phyloP scores from a whole-genome alignment of 2,329 filamentous ascomycete genomes.

The Fusarium mangiferae region DNA sequence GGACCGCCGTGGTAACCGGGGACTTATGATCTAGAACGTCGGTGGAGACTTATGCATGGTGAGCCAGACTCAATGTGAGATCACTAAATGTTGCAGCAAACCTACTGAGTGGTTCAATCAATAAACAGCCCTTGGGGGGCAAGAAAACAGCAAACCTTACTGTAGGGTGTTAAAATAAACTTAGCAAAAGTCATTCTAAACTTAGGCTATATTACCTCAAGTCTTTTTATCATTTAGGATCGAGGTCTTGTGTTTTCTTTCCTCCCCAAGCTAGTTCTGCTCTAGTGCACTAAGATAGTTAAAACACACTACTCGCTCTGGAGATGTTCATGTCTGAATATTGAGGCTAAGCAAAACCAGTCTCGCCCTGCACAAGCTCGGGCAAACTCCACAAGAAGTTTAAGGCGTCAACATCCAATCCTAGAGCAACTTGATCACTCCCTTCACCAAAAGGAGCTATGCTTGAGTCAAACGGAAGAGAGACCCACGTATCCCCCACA shows the following conservation, averaged over 20 bases:
- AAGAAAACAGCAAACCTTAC: too few species aligned
- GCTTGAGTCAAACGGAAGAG: conserved; percentile 23
- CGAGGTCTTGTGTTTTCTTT: too few species aligned
- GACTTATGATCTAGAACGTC: not conserved
- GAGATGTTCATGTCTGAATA: not conserved
- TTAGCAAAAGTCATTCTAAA: too few species aligned
- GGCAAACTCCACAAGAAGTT: conserved; percentile 29
- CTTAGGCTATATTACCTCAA: too few species aligned
- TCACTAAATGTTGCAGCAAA: not conserved
- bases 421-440: conserved; percentile 12
- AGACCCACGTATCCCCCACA: conserved; percentile 9
- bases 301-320: accelerated
- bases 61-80: not conserved
- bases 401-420: conserved; percentile 21
- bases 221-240: too few species aligned
- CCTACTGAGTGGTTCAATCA: accelerated
- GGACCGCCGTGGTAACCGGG: not conserved
- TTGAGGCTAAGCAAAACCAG: not conserved
- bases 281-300: not conserved
- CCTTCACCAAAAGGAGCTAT: conserved; percentile 21
- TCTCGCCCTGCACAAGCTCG: conserved; percentile 4
- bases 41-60: not conserved
- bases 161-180: too few species aligned
- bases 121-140: too few species aligned
- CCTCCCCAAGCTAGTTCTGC: not conserved